These are phyloP conservation scores for Arctium minus DNA, from an alignment of 129 eudicot genomes.

Conservation along the genomic window DNA sequence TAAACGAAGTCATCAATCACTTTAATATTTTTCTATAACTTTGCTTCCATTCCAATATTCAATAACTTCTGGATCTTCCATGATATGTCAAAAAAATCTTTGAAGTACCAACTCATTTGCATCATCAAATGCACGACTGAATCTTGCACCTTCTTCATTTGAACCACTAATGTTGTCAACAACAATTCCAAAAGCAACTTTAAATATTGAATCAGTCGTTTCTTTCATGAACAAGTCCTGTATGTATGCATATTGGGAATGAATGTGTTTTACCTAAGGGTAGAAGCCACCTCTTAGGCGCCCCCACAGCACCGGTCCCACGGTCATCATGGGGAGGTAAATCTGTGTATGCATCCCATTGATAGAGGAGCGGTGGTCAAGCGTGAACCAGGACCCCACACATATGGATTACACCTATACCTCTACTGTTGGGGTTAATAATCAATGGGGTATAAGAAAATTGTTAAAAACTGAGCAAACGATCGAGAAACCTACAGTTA, in stretches of 20 bases:
- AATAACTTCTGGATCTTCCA: constrained; percentile 46
- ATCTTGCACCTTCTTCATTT: background rate
- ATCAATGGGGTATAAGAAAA: too few species aligned
- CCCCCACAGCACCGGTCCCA: too few species aligned
- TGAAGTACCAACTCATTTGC: constrained; percentile 34
- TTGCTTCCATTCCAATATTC: constrained; percentile 42
- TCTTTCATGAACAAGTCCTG: constrained; percentile 58
- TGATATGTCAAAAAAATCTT: constrained; percentile 36
- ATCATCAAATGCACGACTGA: constrained; percentile 52
- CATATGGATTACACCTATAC: too few species aligned
- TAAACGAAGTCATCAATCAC: constrained; percentile 5
- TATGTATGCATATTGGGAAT: background rate
- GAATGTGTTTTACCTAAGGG: background rate
- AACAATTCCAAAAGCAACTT: constrained; percentile 51
- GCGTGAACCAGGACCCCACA: too few species aligned
- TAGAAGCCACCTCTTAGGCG: too few species aligned
- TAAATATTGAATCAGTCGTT: constrained; percentile 52
- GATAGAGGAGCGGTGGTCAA: too few species aligned
- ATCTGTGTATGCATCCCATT: too few species aligned
- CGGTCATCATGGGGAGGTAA: too few species aligned
- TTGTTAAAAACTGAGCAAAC: background rate
- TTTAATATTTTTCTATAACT: constrained; percentile 30
- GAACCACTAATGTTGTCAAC: background rate
- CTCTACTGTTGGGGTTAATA: too few species aligned
- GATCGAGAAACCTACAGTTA: background rate